Conservation (phyloP, 2,329 filamentous ascomycete species). For the Penicillium vulpinum region DNA sequence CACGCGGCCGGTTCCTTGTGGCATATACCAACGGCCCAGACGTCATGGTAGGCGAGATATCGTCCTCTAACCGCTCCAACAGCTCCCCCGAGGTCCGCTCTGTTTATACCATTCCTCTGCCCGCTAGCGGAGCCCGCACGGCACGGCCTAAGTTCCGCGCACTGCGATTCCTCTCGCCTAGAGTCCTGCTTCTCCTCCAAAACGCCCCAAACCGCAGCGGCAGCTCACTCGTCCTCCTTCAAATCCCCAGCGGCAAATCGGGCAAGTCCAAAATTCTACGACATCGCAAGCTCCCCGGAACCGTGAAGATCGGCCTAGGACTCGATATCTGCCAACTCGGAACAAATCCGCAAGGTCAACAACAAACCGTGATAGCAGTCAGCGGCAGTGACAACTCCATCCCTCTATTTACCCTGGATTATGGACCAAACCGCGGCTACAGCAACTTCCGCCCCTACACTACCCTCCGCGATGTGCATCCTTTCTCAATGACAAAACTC, state of each 20-base stretch:
- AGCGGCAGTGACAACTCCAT: conserved; percentile 79
- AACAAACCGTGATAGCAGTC: conserved; percentile 78
- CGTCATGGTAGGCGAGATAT: conserved; percentile 66
- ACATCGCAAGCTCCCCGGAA: conserved; percentile 62
- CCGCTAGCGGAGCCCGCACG: conserved; percentile 33
- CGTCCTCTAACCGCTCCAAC: conserved; percentile 50
- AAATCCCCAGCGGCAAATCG: conserved; percentile 17
- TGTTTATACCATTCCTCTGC: conserved; percentile 45
- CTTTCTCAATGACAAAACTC: conserved; percentile 59
- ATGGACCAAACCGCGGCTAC: conserved; percentile 49
- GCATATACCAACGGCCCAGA: conserved; percentile 77
- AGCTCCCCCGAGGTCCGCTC: conserved; percentile 33
- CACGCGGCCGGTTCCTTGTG: conserved; percentile 59
- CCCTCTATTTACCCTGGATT: conserved; percentile 74
- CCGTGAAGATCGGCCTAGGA: conserved; percentile 72
- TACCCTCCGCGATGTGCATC: conserved; percentile 57
- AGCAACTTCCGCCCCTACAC: conserved; percentile 53
- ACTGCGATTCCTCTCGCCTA: conserved; percentile 57
- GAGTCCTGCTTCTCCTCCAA: conserved; percentile 55
- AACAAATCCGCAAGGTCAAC: conserved; percentile 59
- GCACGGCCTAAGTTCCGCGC: conserved; percentile 55
- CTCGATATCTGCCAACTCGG: conserved; percentile 74
- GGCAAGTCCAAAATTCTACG: conserved; percentile 49
- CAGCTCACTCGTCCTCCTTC: conserved; percentile 55
- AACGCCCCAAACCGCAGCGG: conserved; percentile 58